These are phyloP conservation scores for Hypoxylon lienhwacheense DNA, from an alignment of 495 filamentous ascomycete species.

Conservation along the genomic window DNA sequence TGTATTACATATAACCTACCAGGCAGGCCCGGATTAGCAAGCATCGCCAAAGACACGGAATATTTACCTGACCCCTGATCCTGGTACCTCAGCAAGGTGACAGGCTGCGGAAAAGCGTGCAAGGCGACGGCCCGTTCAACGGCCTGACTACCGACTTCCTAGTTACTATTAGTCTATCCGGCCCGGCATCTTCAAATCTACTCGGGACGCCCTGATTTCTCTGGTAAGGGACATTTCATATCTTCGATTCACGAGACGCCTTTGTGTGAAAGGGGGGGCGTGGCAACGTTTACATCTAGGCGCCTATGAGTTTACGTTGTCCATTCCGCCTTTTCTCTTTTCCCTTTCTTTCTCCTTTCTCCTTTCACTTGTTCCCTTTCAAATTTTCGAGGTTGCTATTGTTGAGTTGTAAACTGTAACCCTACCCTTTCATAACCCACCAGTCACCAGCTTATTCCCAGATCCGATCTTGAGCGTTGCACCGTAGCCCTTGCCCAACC, in stretches of 20 bases:
- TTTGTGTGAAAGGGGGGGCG: no score
- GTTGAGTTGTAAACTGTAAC: conserved; percentile 10
- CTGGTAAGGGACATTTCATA: conserved; percentile 12
- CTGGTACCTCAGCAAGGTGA: conserved; percentile 18
- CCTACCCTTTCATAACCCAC: conserved; percentile 12
- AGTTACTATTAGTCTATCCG: conserved; percentile 10
- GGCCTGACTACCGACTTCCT: conserved; percentile 10
- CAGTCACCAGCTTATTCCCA: conserved; percentile 27
- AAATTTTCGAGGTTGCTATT: no score
- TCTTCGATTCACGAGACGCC: no score
- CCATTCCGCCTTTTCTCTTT: no score
- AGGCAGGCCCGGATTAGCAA: conserved; percentile 13
- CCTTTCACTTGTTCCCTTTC: neutral
- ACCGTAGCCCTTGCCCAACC: conserved; percentile 11
- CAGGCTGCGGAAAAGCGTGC: conserved; percentile 10
- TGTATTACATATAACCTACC: conserved; percentile 13
- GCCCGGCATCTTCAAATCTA: conserved; percentile 1
- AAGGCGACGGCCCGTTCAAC: conserved; percentile 24
- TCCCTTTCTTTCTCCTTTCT: neutral
- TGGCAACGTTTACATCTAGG: no score
- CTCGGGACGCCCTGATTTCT: neutral
- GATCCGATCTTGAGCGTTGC: conserved; percentile 15
- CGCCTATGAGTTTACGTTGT: no score
- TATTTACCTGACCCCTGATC: conserved; percentile 30
- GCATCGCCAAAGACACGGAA: conserved; percentile 30